These are phyloP conservation scores for Barnettozyma salicaria DNA, from an alignment of 805 yeast genomes.

Conservation along the genomic window DNA sequence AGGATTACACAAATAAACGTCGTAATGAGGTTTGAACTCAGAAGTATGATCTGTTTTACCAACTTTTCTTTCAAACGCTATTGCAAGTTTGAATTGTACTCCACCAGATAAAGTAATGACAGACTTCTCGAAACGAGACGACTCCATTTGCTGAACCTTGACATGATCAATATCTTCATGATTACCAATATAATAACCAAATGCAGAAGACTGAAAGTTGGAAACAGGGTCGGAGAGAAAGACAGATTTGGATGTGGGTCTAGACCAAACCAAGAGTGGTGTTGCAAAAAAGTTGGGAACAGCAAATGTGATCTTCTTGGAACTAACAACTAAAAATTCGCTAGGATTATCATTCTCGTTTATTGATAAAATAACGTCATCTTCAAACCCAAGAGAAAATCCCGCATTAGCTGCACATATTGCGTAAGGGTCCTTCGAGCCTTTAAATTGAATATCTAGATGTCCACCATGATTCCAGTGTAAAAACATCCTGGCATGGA, in stretches of 20 bases:
- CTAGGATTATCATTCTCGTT: conserved; percentile 66
- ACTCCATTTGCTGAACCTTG: conserved; percentile 22
- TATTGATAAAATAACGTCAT: conserved; percentile 51
- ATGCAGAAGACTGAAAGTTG: conserved; percentile 39
- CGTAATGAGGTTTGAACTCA: conserved; percentile 53
- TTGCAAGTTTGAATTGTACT: conserved; percentile 50
- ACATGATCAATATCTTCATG: conserved; percentile 17
- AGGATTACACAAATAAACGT: conserved; percentile 53
- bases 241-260: conserved; percentile 38
- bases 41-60: conserved; percentile 34
- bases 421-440: conserved; percentile 74
- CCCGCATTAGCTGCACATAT: conserved; percentile 68
- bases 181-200: conserved; percentile 40
- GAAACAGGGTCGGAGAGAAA: conserved; percentile 41
- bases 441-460: conserved; percentile 59
- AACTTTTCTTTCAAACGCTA: conserved; percentile 45
- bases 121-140: conserved; percentile 39
- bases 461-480: conserved; percentile 44
- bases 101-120: conserved; percentile 59
- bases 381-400: conserved; percentile 64
- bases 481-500: conserved; percentile 66
- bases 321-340: conserved; percentile 55
- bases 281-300: conserved; percentile 68
- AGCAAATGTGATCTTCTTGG: conserved; percentile 60
- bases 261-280: conserved; percentile 53